Evolutionary conservation across 140 eudicot genomes (phyloP), one percentile per base, ranked within the genome.

Genomic region (Ambrosia hybrid): DNA sequence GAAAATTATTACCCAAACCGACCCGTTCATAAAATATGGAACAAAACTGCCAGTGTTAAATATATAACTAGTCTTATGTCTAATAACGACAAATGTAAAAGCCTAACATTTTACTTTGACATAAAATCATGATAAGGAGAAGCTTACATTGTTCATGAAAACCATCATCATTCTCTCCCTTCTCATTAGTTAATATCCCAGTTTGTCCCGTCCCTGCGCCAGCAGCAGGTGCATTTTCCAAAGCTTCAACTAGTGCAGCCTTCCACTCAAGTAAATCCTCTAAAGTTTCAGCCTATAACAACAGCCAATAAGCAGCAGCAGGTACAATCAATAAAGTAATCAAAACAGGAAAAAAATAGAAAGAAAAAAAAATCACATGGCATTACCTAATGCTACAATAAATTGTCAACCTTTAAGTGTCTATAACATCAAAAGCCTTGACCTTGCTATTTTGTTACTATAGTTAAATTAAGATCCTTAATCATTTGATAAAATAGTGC

Each of bases 251-350:
- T 46, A 94, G 86, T 70, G 97, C 96, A 67, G 78, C 74, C 82
- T 90, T 94, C 99, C 99, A 94, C 71, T 83, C 97, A 36, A 63
- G 26, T 72, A 90, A 80, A 83, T 94, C 99, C 73, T 94, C 99
- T 57, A 51, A 45, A 21, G 99, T 94, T 88, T 94, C 99, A 33
- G 97, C 99, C 99, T 94, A 83, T 62, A 82, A 43, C 38, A 88
- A 49, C 51, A 78, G 21, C 66, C 74, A 13, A 41, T 71, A 26
- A 63, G 79, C 73, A 79, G 13, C 52, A 65, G 62, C 55, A 30
- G 57, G 14, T 14, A 60, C 16, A 38, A 26, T 10, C 34, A 30
- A 30, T 30, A 30, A 30, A 30, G 34, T 2, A 30, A 30, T 30
- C 34, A 30, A 30, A 30, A 1, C 34, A 30, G 34, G 34, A 30